phyloP scores from a whole-genome alignment of 1,284 basidiomycete species.

The Mycena sp. region DNA sequence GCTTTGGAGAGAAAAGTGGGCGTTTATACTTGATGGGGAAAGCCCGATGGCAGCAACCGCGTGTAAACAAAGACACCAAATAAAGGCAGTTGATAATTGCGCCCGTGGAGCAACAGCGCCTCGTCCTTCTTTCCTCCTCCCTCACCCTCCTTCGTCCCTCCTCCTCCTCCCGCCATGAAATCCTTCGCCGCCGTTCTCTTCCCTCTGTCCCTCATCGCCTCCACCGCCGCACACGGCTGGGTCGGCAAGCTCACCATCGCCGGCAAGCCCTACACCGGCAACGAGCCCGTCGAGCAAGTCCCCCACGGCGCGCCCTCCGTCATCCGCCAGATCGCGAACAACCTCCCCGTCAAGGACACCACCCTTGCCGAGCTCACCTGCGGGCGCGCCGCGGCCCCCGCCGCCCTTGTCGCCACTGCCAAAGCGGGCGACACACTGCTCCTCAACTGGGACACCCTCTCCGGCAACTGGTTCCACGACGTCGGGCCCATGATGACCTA shows the following conservation, averaged over 20 bases:
- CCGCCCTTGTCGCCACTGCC: conserved; percentile 4
- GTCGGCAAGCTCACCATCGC: conserved; percentile 15
- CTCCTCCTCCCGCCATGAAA: conserved; percentile 10
- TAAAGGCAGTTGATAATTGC: too few relatives aligned
- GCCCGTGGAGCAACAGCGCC: too few relatives aligned
- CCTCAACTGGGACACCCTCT: conserved; percentile 12
- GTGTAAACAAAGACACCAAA: too few relatives aligned
- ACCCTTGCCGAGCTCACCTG: conserved; percentile 11
- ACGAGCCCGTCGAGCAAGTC: conserved; percentile 6
- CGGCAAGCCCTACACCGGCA: conserved; percentile 18
- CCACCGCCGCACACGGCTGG: conserved; percentile 23
- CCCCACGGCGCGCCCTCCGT: neutral
- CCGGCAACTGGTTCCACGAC: conserved; percentile 27
- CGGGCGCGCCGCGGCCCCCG: conserved; percentile 7
- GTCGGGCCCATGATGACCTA: conserved; percentile 26
- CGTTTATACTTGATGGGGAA: too few relatives aligned
- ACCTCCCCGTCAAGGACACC: conserved; percentile 22
- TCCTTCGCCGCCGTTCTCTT: conserved; percentile 2
- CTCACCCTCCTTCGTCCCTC: neutral
- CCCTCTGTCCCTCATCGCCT: conserved; percentile 10
- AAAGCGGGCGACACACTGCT: conserved; percentile 8
- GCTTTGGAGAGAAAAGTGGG: too few relatives aligned
- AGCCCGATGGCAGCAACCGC: too few relatives aligned
- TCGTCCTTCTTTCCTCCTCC: neutral
- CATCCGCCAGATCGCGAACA: conserved; percentile 22